These are phyloP conservation scores for Onygenales sp. DNA, from an alignment of 2,329 filamentous ascomycete genomes.

Conservation along the genomic window DNA sequence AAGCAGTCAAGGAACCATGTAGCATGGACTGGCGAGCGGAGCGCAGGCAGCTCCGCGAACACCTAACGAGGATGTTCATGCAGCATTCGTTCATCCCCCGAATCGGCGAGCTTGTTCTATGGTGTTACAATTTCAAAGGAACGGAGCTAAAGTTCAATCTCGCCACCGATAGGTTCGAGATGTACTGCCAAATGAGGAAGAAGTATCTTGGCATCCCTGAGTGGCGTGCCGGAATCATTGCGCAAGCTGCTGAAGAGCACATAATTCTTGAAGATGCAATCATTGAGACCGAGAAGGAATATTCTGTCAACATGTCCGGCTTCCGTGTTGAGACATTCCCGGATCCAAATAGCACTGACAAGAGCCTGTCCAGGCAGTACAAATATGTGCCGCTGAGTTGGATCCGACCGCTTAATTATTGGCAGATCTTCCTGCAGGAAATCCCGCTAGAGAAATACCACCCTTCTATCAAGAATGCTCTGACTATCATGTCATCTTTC, in stretches of 20 bases:
- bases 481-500: conserved; percentile 44
- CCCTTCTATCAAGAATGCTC: conserved; percentile 44
- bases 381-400: conserved; percentile 46
- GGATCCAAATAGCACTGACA: conserved; percentile 41
- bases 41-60: conserved; percentile 30
- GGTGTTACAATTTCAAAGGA: conserved; percentile 28
- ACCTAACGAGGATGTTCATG: conserved; percentile 33
- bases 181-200: conserved; percentile 24
- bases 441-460: conserved; percentile 37
- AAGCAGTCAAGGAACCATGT: conserved; percentile 38
- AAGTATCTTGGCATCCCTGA: conserved; percentile 29
- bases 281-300: conserved; percentile 28
- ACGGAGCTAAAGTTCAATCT: conserved; percentile 28
- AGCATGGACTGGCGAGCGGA: conserved; percentile 51
- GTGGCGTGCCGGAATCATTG: conserved; percentile 51
- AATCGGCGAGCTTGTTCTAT: conserved; percentile 49
- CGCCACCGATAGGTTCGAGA: conserved; percentile 18
- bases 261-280: conserved; percentile 38
- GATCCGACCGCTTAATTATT: conserved; percentile 47
- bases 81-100: conserved; percentile 46
- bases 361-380: conserved; percentile 44
- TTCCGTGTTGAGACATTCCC: conserved; percentile 50
- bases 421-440: conserved; percentile 39
- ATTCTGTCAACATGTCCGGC: conserved; percentile 41
- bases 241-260: conserved; percentile 40